Evolutionary conservation across 257 asterid species (phyloP).

Genomic region (Ilex aquifolium): DNA sequence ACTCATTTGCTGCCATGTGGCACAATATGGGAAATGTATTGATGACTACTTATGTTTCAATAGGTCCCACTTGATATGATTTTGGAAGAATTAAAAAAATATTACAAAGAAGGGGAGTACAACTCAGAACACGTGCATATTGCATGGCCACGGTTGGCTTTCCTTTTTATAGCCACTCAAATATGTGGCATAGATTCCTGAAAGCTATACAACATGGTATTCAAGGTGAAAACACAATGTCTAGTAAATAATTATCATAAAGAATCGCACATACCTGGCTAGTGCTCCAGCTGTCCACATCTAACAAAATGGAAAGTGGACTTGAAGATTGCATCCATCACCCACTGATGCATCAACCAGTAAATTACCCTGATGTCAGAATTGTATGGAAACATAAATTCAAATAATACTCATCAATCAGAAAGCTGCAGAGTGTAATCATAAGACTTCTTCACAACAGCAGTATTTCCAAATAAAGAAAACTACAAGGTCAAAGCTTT

Average conservation of each 20-base stretch:
- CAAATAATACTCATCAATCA: constrained; percentile 28
- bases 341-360: constrained; percentile 99
- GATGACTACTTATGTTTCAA: too few species aligned
- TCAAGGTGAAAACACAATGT: constrained; percentile 9
- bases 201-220: neutral
- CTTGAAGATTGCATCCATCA: constrained; percentile 74
- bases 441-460: neutral
- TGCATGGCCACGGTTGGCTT: too few species aligned
- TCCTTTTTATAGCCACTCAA: too few species aligned
- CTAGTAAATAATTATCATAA: constrained; percentile 11
- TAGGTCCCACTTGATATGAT: too few species aligned
- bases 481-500: too few species aligned
- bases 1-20: too few species aligned
- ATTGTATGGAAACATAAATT: constrained; percentile 48
- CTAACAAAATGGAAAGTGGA: constrained; percentile 52
- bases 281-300: constrained; percentile 68
- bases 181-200: too few species aligned
- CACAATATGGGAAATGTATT: too few species aligned
- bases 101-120: too few species aligned
- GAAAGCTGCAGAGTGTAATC: neutral
- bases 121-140: too few species aligned
- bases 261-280: constrained; percentile 48
- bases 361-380: constrained; percentile 95
- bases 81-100: too few species aligned
- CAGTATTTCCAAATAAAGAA: too few species aligned